These are phyloP conservation scores for Setomelanomma holmii DNA, from an alignment of 2,329 filamentous ascomycete genomes.

Conservation along the genomic window DNA sequence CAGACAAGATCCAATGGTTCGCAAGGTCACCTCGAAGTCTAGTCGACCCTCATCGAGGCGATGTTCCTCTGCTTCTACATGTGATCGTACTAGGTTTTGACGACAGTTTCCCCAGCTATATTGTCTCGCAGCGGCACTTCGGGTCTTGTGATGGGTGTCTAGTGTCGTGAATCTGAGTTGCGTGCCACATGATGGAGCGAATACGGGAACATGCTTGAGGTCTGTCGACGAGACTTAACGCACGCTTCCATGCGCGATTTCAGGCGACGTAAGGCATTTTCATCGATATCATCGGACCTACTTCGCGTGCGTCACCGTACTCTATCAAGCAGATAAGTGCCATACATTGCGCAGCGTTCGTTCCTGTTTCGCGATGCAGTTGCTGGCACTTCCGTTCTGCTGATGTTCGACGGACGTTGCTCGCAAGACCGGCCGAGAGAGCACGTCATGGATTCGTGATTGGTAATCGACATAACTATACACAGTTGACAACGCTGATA, in stretches of 20 bases:
- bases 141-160: too few relatives aligned
- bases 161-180: not conserved
- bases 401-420: not conserved
- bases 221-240: too few relatives aligned
- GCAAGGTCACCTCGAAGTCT: conserved; percentile 2
- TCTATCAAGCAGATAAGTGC: not conserved
- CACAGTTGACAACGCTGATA: not conserved
- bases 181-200: not conserved
- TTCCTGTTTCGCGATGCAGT: not conserved
- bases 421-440: not conserved
- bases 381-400: not conserved
- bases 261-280: too few relatives aligned
- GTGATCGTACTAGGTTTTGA: conserved; percentile 3
- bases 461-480: not conserved
- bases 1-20: not conserved
- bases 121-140: too few relatives aligned
- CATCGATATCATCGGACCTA: too few relatives aligned
- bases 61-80: conserved; percentile 1
- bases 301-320: too few relatives aligned
- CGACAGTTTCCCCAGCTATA: not conserved
- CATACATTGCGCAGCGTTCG: not conserved
- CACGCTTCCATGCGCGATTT: too few relatives aligned
- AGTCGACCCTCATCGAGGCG: conserved; percentile 3
- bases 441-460: not conserved
- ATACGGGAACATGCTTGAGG: too few relatives aligned